Evolutionary conservation across 116 monocot genomes (phyloP).

Genomic region (Iris pallida): DNA sequence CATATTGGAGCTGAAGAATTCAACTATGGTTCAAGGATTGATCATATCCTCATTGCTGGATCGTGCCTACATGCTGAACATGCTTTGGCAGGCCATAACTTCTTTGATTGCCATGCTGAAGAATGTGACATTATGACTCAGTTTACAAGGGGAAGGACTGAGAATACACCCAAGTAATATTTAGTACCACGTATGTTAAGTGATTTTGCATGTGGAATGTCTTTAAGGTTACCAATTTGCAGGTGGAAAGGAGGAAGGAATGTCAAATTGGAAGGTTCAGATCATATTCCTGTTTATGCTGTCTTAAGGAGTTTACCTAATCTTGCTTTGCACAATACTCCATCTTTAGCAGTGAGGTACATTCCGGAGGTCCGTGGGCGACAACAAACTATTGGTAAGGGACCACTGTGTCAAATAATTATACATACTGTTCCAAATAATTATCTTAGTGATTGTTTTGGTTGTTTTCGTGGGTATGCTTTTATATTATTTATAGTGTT

Average conservation of each 20-base stretch:
- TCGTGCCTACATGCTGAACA: conserved; percentile 60
- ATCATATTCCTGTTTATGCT: conserved; percentile 84
- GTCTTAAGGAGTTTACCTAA: conserved; percentile 51
- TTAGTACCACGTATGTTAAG: background rate
- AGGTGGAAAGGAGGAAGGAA: conserved; percentile 93
- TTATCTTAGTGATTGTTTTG: too few species aligned
- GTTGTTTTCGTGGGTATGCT: background rate
- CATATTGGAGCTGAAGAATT: conserved; percentile 81
- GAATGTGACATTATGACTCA: conserved; percentile 81
- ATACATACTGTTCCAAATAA: background rate
- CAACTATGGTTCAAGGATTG: conserved; percentile 94
- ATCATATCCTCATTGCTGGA: conserved; percentile 85
- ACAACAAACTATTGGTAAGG: conserved; percentile 89
- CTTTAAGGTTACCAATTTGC: conserved; percentile 16
- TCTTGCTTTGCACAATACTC: conserved; percentile 63
- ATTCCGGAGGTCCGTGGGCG: conserved; percentile 82
- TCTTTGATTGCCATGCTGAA: conserved; percentile 73
- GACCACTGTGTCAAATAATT: background rate
- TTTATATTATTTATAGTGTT: too few species aligned
- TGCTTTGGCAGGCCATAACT: conserved; percentile 46
- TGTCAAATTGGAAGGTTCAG: conserved; percentile 87
- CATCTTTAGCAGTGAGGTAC: conserved; percentile 74
- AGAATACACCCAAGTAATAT: conserved; percentile 57
- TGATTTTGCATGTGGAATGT: background rate
- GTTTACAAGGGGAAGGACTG: conserved; percentile 62